Evolutionary conservation across 192 early-diverging fungal genomes (phyloP).

Genomic region (Coemansia sp.): DNA sequence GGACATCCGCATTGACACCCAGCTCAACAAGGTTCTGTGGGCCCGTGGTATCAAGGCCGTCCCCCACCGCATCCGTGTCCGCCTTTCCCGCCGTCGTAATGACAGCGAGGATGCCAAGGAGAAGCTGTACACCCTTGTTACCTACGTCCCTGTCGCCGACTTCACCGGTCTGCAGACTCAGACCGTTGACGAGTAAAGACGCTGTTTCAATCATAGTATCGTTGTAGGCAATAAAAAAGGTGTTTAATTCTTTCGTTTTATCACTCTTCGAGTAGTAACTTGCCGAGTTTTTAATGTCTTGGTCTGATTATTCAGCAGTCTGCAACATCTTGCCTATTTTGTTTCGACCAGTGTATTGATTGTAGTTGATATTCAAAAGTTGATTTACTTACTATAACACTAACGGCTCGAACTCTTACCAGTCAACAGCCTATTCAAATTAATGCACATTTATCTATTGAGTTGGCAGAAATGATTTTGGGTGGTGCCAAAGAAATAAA

Average conservation of each 20-base stretch:
- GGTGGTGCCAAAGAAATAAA: no score
- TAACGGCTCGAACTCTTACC: no score
- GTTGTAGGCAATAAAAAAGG: neutral
- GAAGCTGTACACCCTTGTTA: slow-evolving; percentile 96
- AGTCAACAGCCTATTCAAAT: no score
- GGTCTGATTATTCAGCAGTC: no score
- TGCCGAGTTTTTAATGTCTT: no score
- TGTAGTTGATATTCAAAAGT: no score
- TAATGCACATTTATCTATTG: no score
- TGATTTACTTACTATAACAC: no score
- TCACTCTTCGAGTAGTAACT: no score
- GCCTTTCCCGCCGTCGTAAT: slow-evolving; percentile 93
- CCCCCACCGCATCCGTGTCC: slow-evolving; percentile 93
- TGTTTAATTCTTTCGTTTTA: neutral
- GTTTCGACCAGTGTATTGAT: no score
- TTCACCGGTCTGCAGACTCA: slow-evolving; percentile 89
- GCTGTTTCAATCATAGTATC: neutral
- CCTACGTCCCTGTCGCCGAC: slow-evolving; percentile 76
- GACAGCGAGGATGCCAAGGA: slow-evolving; percentile 95
- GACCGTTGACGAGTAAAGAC: slow-evolving; percentile 60
- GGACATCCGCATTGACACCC: slow-evolving; percentile 95
- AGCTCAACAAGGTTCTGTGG: slow-evolving; percentile 96
- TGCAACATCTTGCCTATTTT: no score
- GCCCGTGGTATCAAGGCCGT: slow-evolving; percentile 89
- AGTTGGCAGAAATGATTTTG: no score